Evolutionary conservation across 75 land plant species (phyloP).

Genomic region (Ceratopteris richardii): DNA sequence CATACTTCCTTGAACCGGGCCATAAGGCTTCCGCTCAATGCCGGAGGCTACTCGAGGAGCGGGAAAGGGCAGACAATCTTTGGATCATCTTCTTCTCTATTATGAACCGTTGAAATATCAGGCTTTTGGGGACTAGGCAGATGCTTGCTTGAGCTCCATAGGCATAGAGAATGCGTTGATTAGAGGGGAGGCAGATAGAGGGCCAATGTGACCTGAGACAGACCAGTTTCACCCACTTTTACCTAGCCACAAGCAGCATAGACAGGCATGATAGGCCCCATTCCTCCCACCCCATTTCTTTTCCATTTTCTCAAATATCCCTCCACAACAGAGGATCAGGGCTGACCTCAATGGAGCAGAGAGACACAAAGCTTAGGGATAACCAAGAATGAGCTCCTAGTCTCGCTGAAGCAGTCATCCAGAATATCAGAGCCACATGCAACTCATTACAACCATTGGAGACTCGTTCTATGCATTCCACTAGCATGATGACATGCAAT

Average conservation of each 20-base stretch:
- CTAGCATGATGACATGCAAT: background rate
- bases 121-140: background rate
- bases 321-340: background rate
- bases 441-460: background rate
- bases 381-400: background rate
- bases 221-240: too few relatives aligned
- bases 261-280: background rate
- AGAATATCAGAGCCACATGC: background rate
- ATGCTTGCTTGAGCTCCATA: background rate
- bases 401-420: background rate
- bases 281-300: background rate
- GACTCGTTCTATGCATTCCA: background rate
- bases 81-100: background rate
- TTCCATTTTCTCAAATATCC: background rate
- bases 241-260: background rate
- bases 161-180: too few relatives aligned
- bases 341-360: background rate
- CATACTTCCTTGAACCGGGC: too few relatives aligned
- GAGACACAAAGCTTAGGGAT: background rate
- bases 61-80: too few relatives aligned
- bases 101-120: background rate
- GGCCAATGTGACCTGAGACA: too few relatives aligned
- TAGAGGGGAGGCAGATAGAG: too few relatives aligned
- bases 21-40: too few relatives aligned
- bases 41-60: too few relatives aligned